A percentile compares a stretch with the other conserved stretches of the same genome.
Evolutionary conservation across 2,329 filamentous ascomycete genomes (phyloP).

Genomic region (Paecilomyces sp.): DNA sequence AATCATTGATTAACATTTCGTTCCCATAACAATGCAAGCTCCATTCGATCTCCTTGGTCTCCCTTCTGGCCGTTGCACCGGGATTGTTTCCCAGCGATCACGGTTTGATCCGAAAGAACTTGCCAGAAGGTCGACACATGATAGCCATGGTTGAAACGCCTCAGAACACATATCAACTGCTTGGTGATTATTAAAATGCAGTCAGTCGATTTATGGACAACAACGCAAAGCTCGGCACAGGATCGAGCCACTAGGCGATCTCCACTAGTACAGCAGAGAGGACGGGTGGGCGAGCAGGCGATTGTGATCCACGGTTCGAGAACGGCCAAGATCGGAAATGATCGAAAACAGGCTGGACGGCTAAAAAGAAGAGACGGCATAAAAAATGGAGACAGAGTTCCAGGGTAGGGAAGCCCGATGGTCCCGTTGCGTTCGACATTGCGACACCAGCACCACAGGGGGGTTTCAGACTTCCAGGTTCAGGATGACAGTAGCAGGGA

Average conservation of each 20-base stretch:
- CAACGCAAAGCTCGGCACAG: slow-evolving; percentile 7
- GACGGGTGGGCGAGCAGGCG: slow-evolving; percentile 11
- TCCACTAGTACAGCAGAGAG: slow-evolving; percentile 5
- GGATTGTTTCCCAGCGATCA: slow-evolving; percentile 3
- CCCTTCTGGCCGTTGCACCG: slow-evolving; percentile 6
- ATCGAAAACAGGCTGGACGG: slow-evolving; percentile 28
- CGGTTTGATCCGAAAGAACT: slow-evolving; percentile 7
- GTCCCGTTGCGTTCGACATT: slow-evolving; percentile 22
- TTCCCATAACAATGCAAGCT: slow-evolving; percentile 2
- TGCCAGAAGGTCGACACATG: slow-evolving; percentile 3
- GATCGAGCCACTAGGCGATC: slow-evolving; percentile 2
- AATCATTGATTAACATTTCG: not conserved
- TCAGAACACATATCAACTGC: slow-evolving; percentile 1
- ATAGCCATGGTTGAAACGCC: slow-evolving; percentile 6
- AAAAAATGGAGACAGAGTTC: slow-evolving; percentile 24
- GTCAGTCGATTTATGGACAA: slow-evolving; percentile 6
- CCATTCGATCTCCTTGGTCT: slow-evolving; percentile 4
- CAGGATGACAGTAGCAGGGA: slow-evolving; percentile 15
- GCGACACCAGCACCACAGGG: slow-evolving; percentile 16
- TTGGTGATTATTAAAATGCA: not conserved
- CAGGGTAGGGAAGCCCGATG: slow-evolving; percentile 25
- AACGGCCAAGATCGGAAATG: slow-evolving; percentile 24
- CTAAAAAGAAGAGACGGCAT: slow-evolving; percentile 26
- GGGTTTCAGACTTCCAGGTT: slow-evolving; percentile 22
- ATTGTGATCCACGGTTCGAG: slow-evolving; percentile 19